Evolutionary conservation across 768 basidiomycete species (phyloP), one percentile per base, ranked within the genome.

Genomic region (Tricholomella constricta): DNA sequence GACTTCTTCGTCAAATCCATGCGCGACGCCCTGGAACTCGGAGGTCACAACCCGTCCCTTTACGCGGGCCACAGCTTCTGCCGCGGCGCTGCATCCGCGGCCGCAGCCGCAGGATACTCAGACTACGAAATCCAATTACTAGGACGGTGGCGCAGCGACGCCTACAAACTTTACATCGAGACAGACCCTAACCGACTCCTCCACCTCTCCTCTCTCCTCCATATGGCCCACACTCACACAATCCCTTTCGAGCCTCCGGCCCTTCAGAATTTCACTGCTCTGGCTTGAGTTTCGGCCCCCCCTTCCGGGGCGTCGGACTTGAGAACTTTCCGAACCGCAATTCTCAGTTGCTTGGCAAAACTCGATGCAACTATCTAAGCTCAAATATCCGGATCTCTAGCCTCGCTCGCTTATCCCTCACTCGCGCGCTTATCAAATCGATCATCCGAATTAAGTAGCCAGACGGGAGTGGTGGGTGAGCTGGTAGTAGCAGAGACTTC

Each of bases 91-190:
- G 71, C 71, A 2, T 54, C 70, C 1, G 56, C 67, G 3, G 72
- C 73, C 1, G 62, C 63, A 1, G 51, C 59, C 1, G 70, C 59
- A 0, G 69, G 72, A 0, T 69, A 60, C 50, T 52, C 62, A 1
- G 70, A 73, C 32, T 62, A 68, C 29, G 68, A 75, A 45, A 72
- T 74, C 25, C 72, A 75, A 54, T 65, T 69, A 7, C 62, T 75
- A 1, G 69, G 72, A 8, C 64, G 65, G 10, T 73, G 73, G 73
- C 57, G 64, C 8, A 72, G 71, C 51, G 65, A 74, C 42, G 64
- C 67, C 12, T 74, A 72, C 65, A 71, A 71, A 45, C 65, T 73
- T 8, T 75, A 75, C 60, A 64, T 74, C 23, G 72, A 75, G n/a
- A 45, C 59, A 4, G 54, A 61, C 1, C 22, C 23, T 2, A 51